Evolutionary conservation across 805 yeast species (phyloP).

Genomic region (Ogataea dorogensis): DNA sequence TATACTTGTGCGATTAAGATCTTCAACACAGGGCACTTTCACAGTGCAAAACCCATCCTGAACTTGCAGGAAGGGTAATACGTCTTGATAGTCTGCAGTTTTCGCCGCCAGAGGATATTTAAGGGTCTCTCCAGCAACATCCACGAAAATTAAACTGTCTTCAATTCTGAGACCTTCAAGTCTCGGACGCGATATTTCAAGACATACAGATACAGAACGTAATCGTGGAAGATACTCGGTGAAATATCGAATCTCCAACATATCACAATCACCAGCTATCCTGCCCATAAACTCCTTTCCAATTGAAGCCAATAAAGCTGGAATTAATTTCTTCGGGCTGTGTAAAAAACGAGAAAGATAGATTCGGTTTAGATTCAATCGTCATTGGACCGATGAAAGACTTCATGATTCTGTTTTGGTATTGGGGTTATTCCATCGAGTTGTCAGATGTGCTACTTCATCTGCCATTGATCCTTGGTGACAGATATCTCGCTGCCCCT

Average conservation of each 20-base stretch:
- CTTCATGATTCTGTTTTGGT: too few relatives aligned
- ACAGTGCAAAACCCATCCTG: slow-evolving; percentile 3
- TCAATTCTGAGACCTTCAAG: background rate
- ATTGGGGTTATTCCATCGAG: too few relatives aligned
- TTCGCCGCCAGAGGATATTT: slow-evolving; percentile 6
- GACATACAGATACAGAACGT: slow-evolving; percentile 9
- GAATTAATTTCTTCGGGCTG: slow-evolving; percentile 11
- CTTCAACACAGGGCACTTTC: slow-evolving; percentile 4
- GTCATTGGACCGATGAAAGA: too few relatives aligned
- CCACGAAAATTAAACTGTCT: slow-evolving; percentile 1
- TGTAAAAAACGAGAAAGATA: too few relatives aligned
- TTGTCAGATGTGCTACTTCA: too few relatives aligned
- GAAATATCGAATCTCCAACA: slow-evolving; percentile 2
- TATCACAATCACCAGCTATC: background rate
- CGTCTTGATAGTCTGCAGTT: slow-evolving; percentile 5
- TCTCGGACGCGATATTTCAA: slow-evolving; percentile 3
- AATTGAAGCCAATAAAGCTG: background rate
- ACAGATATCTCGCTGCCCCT: too few relatives aligned
- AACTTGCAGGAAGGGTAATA: slow-evolving; percentile 2
- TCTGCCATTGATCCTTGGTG: too few relatives aligned
- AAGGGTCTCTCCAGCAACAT: background rate
- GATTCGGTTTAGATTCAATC: too few relatives aligned
- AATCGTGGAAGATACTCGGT: slow-evolving; percentile 12
- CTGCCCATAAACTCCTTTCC: background rate
- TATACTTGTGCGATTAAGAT: slow-evolving; percentile 1